phyloP scores from a whole-genome alignment of 2,329 filamentous ascomycete genomes.

The Mycocentrospora acerina region DNA sequence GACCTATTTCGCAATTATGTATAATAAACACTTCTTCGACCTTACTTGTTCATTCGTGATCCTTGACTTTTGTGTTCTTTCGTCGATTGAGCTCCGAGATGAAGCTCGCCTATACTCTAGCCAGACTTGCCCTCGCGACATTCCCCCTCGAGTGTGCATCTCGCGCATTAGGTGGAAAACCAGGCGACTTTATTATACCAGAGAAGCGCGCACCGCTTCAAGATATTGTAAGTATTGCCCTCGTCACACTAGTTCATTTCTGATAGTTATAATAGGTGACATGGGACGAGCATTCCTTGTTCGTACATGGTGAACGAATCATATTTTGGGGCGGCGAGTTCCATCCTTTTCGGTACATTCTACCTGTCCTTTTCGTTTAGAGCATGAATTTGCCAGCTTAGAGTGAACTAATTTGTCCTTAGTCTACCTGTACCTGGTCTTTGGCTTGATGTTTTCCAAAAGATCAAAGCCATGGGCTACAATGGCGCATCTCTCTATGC shows the following conservation, averaged over 20 bases:
- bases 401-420: not conserved
- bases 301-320: constrained; percentile 66
- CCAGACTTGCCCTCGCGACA: constrained; percentile 2
- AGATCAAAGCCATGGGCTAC: constrained; percentile 76
- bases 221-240: constrained; percentile 48
- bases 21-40: no score
- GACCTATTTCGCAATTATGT: no score
- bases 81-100: not conserved
- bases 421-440: constrained; percentile 61
- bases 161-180: constrained; percentile 50
- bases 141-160: constrained; percentile 21
- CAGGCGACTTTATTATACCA: constrained; percentile 49
- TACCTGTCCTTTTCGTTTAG: constrained; percentile 1
- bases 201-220: constrained; percentile 54
- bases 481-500: constrained; percentile 75
- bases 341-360: constrained; percentile 60
- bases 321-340: constrained; percentile 72
- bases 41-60: no score
- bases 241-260: not conserved
- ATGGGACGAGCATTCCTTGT: constrained; percentile 71
- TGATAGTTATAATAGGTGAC: constrained; percentile 49
- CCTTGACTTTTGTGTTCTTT: no score
- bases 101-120: constrained; percentile 2
- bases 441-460: constrained; percentile 74
- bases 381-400: not conserved